These are phyloP conservation scores for Trichoderma simmonsii DNA, from an alignment of 2,329 filamentous ascomycete species.

Conservation along the genomic window DNA sequence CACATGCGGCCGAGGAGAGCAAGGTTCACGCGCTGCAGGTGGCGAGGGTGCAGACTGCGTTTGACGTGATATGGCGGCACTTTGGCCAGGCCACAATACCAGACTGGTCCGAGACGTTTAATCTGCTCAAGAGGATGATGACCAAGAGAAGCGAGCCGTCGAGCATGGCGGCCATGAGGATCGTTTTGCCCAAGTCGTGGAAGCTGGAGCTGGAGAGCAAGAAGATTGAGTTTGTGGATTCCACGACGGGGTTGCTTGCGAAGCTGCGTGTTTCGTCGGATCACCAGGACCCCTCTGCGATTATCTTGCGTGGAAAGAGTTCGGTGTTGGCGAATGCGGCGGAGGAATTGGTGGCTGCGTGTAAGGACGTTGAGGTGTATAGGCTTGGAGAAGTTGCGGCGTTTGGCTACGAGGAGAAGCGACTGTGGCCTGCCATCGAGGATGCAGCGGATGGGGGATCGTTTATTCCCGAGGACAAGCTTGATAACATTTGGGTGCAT, in stretches of 20 bases:
- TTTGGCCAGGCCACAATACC: conserved; percentile 28
- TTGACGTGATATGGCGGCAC: conserved; percentile 34
- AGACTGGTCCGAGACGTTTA: conserved; percentile 41
- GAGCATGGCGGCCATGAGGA: conserved; percentile 36
- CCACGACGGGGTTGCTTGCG: conserved; percentile 32
- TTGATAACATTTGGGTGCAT: conserved; percentile 35
- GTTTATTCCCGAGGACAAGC: conserved; percentile 23
- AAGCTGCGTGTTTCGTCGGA: conserved; percentile 36
- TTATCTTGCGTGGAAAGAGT: conserved; percentile 34
- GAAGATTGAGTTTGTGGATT: conserved; percentile 35
- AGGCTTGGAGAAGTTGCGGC: conserved; percentile 36
- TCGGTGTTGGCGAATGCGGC: conserved; percentile 33
- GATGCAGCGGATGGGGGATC: conserved; percentile 27
- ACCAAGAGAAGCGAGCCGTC: conserved; percentile 30
- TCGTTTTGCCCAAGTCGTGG: conserved; percentile 36
- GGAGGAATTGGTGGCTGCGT: conserved; percentile 33
- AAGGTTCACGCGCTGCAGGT: conserved; percentile 23
- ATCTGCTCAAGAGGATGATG: conserved; percentile 38
- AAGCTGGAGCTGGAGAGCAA: conserved; percentile 35
- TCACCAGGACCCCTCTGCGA: conserved; percentile 30
- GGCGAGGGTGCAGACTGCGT: conserved; percentile 37
- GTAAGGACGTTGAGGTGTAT: conserved; percentile 34
- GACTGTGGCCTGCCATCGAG: conserved; percentile 37
- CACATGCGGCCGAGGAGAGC: conserved; percentile 25
- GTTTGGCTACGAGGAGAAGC: conserved; percentile 35